phyloP scores from a whole-genome alignment of 176 grass and related monocot genomes.

The Eleusine coracana region DNA sequence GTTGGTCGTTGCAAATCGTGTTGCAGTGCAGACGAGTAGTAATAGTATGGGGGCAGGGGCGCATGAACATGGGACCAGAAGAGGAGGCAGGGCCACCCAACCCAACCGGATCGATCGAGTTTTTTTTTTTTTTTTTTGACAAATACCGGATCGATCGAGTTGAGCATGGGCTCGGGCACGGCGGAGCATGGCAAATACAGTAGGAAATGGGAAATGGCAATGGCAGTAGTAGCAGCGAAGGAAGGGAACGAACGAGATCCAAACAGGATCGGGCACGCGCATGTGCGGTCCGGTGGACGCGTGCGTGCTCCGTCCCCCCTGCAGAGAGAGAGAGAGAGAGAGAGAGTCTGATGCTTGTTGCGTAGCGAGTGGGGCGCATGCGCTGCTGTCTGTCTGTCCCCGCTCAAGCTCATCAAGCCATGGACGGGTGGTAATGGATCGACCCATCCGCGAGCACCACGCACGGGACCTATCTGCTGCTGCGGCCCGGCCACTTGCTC shows the following conservation, averaged over 20 bases:
- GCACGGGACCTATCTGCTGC: not conserved
- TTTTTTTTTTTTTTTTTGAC: no score
- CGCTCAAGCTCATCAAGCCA: no score
- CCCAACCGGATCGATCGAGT: not conserved
- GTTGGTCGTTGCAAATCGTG: conserved; percentile 8
- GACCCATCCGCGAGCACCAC: not conserved
- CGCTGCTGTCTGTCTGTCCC: no score
- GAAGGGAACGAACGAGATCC: not conserved
- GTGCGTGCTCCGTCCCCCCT: not conserved
- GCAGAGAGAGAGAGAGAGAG: not conserved
- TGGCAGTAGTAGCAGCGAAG: no score
- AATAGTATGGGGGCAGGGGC: not conserved
- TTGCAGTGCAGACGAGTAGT: no score
- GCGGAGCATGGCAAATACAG: no score
- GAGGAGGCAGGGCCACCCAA: no score
- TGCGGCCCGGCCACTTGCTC: not conserved
- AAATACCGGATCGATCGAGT: no score
- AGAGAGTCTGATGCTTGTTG: conserved; percentile 26
- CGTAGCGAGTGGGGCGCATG: conserved; percentile 32
- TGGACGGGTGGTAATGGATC: not conserved
- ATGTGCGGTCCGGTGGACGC: not conserved
- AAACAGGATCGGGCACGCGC: not conserved
- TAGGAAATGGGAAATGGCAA: no score
- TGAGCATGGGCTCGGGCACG: not conserved
- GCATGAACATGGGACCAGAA: not conserved